A percentile compares a stretch with the other conserved stretches of the same genome.
These are phyloP conservation scores for Monilinia polystroma DNA, from an alignment of 2,329 filamentous ascomycete species.

Conservation along the genomic window DNA sequence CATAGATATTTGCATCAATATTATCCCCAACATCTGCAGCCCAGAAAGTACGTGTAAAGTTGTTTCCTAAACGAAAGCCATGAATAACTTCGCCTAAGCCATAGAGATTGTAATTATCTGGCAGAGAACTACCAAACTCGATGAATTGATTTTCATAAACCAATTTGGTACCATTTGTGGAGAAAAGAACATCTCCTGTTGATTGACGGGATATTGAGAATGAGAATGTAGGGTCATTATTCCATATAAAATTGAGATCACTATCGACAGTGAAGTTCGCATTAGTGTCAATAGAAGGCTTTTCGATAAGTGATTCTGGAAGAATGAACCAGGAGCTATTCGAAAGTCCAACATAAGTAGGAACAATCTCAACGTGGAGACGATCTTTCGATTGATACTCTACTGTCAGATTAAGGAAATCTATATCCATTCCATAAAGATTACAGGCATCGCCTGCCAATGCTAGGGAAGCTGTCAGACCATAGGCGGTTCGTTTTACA, in stretches of 20 bases:
- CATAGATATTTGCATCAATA: conserved; percentile 61
- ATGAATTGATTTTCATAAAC: conserved; percentile 78
- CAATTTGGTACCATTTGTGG: conserved; percentile 61
- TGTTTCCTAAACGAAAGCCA: conserved; percentile 68
- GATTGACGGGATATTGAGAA: conserved; percentile 62
- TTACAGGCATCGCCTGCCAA: conserved; percentile 73
- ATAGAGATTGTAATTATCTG: conserved; percentile 72
- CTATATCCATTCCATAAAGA: conserved; percentile 73
- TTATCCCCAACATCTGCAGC: conserved; percentile 67
- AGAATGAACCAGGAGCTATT: conserved; percentile 68
- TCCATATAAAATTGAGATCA: conserved; percentile 56
- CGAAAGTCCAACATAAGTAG: conserved; percentile 57
- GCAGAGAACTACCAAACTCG: conserved; percentile 65
- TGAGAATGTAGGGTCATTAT: conserved; percentile 60
- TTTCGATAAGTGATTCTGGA: conserved; percentile 57
- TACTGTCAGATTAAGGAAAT: conserved; percentile 64
- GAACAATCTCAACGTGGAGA: conserved; percentile 68
- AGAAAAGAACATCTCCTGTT: conserved; percentile 65
- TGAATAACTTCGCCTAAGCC: conserved; percentile 74
- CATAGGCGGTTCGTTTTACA: conserved; percentile 51
- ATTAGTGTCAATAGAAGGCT: conserved; percentile 42
- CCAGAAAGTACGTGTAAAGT: conserved; percentile 67
- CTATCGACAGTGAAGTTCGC: conserved; percentile 48
- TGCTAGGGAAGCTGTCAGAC: conserved; percentile 66
- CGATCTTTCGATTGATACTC: conserved; percentile 65